phyloP scores from a whole-genome alignment of 129 eudicot species.

The Chrysanthemum lavandulifolium region DNA sequence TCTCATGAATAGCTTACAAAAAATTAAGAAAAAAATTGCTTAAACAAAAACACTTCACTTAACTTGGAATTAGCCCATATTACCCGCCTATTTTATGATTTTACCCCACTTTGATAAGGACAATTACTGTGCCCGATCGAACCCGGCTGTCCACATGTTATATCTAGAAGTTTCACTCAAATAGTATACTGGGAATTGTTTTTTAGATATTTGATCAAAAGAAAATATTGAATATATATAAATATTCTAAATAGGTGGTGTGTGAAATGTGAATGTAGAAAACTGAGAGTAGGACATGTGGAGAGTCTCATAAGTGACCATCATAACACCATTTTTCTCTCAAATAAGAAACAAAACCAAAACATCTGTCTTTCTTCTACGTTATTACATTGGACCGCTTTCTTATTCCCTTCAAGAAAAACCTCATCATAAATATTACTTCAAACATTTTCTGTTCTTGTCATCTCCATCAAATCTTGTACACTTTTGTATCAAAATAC shows the following conservation, averaged over 20 bases:
- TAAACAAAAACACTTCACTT: no score
- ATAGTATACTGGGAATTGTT: neutral
- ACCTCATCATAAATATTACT: conserved; percentile 17
- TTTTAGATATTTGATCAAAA: neutral
- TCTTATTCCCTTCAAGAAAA: conserved; percentile 1
- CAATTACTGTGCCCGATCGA: no score
- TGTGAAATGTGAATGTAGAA: conserved; percentile 24
- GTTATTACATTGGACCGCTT: conserved; percentile 29
- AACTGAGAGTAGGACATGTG: conserved; percentile 20
- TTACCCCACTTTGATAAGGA: no score
- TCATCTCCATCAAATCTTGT: conserved; percentile 10
- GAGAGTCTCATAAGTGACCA: conserved; percentile 25
- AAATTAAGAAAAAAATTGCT: no score
- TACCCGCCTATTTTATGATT: no score
- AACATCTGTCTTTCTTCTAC: conserved; percentile 22
- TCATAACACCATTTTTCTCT: conserved; percentile 10
- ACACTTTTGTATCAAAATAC: neutral
- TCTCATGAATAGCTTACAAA: no score
- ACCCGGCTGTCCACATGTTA: no score
- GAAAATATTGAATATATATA: neutral
- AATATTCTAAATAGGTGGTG: conserved; percentile 1
- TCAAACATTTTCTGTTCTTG: conserved; percentile 25
- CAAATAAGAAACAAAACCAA: conserved; percentile 10
- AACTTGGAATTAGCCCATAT: no score
- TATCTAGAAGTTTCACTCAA: neutral